A percentile compares a stretch with the other conserved stretches of the same genome.
Conservation (phyloP, 495 filamentous ascomycete genomes). For the Cenococcum geophilum region DNA sequence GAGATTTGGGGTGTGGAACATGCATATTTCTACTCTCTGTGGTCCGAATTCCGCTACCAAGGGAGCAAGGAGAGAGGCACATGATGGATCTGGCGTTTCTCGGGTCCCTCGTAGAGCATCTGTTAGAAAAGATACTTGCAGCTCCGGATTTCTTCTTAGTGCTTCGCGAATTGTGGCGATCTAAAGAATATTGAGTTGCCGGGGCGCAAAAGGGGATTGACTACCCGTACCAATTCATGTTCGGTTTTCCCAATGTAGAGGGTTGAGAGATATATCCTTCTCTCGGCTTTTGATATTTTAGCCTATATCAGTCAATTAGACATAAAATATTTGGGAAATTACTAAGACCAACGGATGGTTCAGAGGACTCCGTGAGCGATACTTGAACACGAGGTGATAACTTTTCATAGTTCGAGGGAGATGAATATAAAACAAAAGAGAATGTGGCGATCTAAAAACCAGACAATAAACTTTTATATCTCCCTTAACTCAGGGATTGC, state of each 20-base stretch:
- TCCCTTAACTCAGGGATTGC: slow-evolving; percentile 1
- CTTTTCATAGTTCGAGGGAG: background rate
- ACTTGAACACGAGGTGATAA: background rate
- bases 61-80: slow-evolving; percentile 80
- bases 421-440: background rate
- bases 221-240: slow-evolving; percentile 62
- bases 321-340: background rate
- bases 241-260: slow-evolving; percentile 95
- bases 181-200: slow-evolving; percentile 35
- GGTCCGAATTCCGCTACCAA: slow-evolving; percentile 75
- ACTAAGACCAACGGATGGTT: background rate
- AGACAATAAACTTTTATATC: background rate
- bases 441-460: background rate
- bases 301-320: slow-evolving; percentile 40
- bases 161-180: slow-evolving; percentile 72
- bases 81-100: slow-evolving; percentile 80
- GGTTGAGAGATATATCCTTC: slow-evolving; percentile 83
- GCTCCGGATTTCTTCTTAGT: slow-evolving; percentile 62
- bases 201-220: background rate
- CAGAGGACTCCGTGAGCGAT: background rate
- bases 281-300: slow-evolving; percentile 73
- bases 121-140: slow-evolving; percentile 87
- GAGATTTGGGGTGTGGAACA: slow-evolving; percentile 97
- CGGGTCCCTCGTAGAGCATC: slow-evolving; percentile 88
- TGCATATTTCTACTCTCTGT: slow-evolving; percentile 83